Base-by-base conservation (phyloP, 768 basidiomycete genomes). In the Boletales sp. region DNA sequence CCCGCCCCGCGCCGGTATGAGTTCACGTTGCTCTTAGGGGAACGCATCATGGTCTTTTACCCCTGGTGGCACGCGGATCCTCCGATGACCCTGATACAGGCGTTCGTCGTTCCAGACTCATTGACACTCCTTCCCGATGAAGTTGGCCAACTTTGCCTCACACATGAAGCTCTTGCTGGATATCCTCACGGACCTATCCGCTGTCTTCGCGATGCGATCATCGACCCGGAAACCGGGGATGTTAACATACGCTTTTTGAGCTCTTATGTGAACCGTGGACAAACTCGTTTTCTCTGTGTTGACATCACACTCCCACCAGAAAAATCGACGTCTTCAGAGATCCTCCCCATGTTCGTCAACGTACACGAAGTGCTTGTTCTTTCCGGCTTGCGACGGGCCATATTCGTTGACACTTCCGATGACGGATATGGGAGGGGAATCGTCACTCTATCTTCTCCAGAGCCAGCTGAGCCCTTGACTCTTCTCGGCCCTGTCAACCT, bases 371-470 rank as follows among this genome's bases (percentile, higher is more conserved):
- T 61, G 21, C n/a, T 61, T 14, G 48, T 50, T 28, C 61, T 62
- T 37, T 39, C 61, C 3, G 61, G 61, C 17, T 12, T 14, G 1
- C 30, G 19, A 5, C 18, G 11, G 34, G 17, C 35, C 3, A 14
- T 59, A 33, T 50, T 52, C 39, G 31, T 50, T 28, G 52, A 39
- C 8, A 25, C 54, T 34, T 61, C 57, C 15, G 35, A 25, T 11
- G 52, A 61, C 38, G 55, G 60, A 28, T 44, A 51, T 30, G 54
- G 52, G 37, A 50, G 60, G 37, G 60, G 60, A 0, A 51, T 61
- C 14, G 2, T 50, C 17, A 61, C 52, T 3, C 14, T 59, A 18
- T 48, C 51, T 14, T 13, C 31, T 9, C 35, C 40, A 32, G 41
- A 45, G 2, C 42, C 32, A 4, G 30, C 41, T 2, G 41, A 38